Evolutionary conservation across 805 yeast genomes (phyloP), one percentile per base, ranked within the genome.

Genomic region (Yarrowia yakushimensis): DNA sequence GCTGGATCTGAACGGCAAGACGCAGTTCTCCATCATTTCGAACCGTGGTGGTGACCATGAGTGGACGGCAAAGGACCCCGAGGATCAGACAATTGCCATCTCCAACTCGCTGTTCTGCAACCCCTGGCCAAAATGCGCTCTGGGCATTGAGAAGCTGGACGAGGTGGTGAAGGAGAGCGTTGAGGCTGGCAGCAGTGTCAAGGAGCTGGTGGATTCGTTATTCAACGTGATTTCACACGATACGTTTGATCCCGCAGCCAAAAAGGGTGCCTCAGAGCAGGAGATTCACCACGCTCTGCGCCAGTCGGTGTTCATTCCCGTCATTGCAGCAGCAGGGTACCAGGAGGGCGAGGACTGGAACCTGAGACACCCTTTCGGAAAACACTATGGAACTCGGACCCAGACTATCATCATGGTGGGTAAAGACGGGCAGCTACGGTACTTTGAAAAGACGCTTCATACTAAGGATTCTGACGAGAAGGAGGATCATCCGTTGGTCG

Each of bases 361-460:
- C 15, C 60, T 57, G 67, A 34, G 73, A n/a, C 73, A 42, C 20
- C 62, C 62, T 3, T 57, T 78, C 15, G 90, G 90, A 0, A 72
- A 77, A 22, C 84, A 78, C 68, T 92, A 90, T 70, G 97, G 97
- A 0, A 91, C 97, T 0, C 76, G 97, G 62, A 88, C 97, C 0
- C 97, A 91, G 71, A 90, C 96, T 0, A 81, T 90, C 1, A 78
- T 90, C 3, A 67, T 89, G 22, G 78, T 88, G 10, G 83, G 82
- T 69, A 79, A 77, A 37, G 63, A 69, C 39, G 78, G 88, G 68
- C 63, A 74, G 36, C 73, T 87, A 20, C 80, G 81, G 54, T 88
- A 87, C 71, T 75, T 81, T 13, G 97, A 91, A 70, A 76, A 78
- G 52, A 82, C 82, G 63, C 67, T 87, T 18, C 87, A 61, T 9